Percentiles rank a stretch among this genome's conserved stretches.
Evolutionary conservation across 2,329 filamentous ascomycete species (phyloP).

Genomic region (Sordariomycetes sp.): DNA sequence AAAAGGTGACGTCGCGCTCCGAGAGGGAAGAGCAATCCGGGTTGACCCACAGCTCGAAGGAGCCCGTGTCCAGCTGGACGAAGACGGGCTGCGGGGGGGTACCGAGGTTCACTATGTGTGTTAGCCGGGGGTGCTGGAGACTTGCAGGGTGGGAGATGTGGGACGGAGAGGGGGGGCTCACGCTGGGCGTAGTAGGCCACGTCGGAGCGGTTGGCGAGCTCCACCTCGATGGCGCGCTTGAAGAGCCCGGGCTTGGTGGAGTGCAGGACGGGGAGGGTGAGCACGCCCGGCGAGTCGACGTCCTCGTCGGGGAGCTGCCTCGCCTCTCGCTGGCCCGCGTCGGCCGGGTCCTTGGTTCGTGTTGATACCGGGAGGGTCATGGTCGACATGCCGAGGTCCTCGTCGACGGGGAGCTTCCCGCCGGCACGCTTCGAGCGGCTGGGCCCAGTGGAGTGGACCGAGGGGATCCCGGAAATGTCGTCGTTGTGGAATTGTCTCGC

Average conservation of each 20-base stretch:
- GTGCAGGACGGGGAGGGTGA: constrained; percentile 19
- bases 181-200: constrained; percentile 42
- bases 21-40: constrained; percentile 39
- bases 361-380: background rate
- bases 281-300: constrained; percentile 8
- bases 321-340: background rate
- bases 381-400: background rate
- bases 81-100: constrained; percentile 41
- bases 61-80: constrained; percentile 48
- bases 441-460: no score
- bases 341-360: background rate
- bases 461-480: no score
- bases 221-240: constrained; percentile 30
- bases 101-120: constrained; percentile 31
- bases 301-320: background rate
- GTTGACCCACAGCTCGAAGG: constrained; percentile 54
- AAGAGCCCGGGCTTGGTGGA: constrained; percentile 19
- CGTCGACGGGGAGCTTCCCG: constrained; percentile 1
- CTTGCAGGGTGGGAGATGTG: background rate
- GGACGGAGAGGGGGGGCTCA: constrained; percentile 13
- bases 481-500: no score
- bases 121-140: background rate
- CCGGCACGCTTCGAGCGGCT: no score
- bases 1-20: constrained; percentile 29
- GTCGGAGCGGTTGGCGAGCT: constrained; percentile 38